Base-by-base conservation (phyloP, 108 stramenopile species). In the Conticribra guillardii region DNA sequence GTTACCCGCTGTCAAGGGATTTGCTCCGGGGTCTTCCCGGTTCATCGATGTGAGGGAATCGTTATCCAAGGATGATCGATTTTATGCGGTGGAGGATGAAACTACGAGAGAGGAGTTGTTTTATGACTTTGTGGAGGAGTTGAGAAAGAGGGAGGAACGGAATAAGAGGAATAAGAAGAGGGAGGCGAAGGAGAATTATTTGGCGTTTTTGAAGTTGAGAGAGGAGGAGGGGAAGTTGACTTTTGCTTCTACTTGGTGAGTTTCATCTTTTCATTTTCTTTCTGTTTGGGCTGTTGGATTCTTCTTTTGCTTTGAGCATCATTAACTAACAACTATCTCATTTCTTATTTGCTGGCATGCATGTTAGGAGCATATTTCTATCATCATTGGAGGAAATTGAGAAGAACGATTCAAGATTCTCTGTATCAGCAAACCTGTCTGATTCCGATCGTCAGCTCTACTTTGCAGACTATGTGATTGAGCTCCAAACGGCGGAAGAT, bases 21-120 rank as follows among this genome's bases (percentile, higher is more conserved):
- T 86, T 37, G 62, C 81, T 28, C 71, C 84, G 14, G 59, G 58
- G 31, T 73, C 71, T 27, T 85, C 87, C 22, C 67, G 81, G 9
- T 89, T 84, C 63, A 33, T 55, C 2, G 88, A 88, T 9, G 55
- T 90, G 21, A 84, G 89, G 30, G 77, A 88, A 17, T 62, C 59
- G 7, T 55, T 94, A 60, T 58, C 84, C 16, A 90, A 88, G 47
- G 89, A 94, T 60, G 89, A 91, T 76, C 89, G 93, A 23, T 94
- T 90, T 60, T 84, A 88, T 79, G 87, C 86, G 11, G 85, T 94
- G 7, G 82, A 88, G 16, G 85, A 89, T 11, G 93, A 94, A 68
- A 64, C 28, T 0, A 82, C 74, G 0, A 70, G 93, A 17, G 90
- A 91, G 68, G 67, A 76, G 22, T 58, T 90, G 24, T 94, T 86